Evolutionary conservation across 2,329 filamentous ascomycete species (phyloP), one percentile per base, ranked within the genome.

Genomic region (Colletotrichum tropicale): DNA sequence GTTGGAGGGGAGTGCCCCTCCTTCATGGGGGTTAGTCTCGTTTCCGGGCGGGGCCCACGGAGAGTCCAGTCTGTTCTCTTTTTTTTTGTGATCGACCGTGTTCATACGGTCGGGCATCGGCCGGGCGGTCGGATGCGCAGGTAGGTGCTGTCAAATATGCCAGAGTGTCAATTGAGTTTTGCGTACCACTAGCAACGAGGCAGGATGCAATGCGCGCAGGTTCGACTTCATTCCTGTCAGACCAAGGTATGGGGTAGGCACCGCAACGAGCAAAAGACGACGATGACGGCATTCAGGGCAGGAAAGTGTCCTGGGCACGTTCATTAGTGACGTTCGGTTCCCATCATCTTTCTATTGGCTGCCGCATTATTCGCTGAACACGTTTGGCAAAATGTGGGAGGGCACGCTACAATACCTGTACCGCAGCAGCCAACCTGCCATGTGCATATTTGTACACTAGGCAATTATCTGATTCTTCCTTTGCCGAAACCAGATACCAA

Each of bases 41-140:
- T 70, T 69, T 69, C 55, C 18, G 28, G 7, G 65, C 38, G 65
- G 70, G 52, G 60, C 30, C 55, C 64, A 55, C 34, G 64, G 67
- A 70, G 65, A 60, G 64, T 61, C 65, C 65, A 72, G 70, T 61
- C 65, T 61, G 65, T 68, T 62, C 65, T 24, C 36, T 52, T 66
- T 55, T 38, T 38, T 30, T 26, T 58, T 58, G 15, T 21, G 62
- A 58, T 71, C 34, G 32, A 38, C 70, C 32, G 43, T 34, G 21
- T 32, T 70, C 30, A 65, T 70, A 52, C 7, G 56, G 26, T 16
- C 56, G 26, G 28, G n/a, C 66, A 28, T 34, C 38, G 70, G 70
- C 26, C 28, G 26, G 65, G 60, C 30, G 61, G 69, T 36, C 43
- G 60, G 60, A 71, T 30, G 21, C 38, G 34, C 38, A 61, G n/a